These are phyloP conservation scores for Aspergillus sp. DNA, from an alignment of 2,329 filamentous ascomycete species.

Conservation along the genomic window DNA sequence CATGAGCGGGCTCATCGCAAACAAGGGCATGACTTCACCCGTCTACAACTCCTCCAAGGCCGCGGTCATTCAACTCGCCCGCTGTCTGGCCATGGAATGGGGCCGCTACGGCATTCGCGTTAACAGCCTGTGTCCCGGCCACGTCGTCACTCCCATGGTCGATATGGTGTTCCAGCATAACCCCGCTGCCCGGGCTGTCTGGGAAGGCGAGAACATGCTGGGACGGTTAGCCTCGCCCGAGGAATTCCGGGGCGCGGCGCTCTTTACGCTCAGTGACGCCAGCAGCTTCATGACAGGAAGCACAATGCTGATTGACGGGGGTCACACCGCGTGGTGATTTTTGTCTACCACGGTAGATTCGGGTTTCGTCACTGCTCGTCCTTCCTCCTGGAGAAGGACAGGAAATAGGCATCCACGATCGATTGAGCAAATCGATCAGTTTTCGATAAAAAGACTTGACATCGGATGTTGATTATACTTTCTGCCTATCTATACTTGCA, in stretches of 20 bases:
- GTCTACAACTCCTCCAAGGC: constrained; percentile 50
- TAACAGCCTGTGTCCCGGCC: constrained; percentile 47
- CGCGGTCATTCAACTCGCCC: constrained; percentile 45
- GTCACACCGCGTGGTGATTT: constrained; percentile 47
- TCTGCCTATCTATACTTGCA: no score
- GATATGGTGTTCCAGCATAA: constrained; percentile 66
- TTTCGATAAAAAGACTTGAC: no score
- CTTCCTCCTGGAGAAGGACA: no score
- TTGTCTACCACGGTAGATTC: neutral
- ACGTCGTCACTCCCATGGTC: constrained; percentile 64
- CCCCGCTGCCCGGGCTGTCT: constrained; percentile 49
- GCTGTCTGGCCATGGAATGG: constrained; percentile 48
- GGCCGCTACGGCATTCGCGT: constrained; percentile 45
- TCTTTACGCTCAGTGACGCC: constrained; percentile 59
- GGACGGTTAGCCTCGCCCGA: constrained; percentile 48
- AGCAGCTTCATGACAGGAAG: constrained; percentile 64
- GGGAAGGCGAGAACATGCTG: constrained; percentile 45
- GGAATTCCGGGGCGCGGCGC: constrained; percentile 57
- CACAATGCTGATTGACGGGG: constrained; percentile 63
- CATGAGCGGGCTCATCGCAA: constrained; percentile 45
- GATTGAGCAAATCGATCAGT: no score
- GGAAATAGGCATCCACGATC: no score
- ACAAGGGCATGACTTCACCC: constrained; percentile 38
- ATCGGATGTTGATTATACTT: no score
- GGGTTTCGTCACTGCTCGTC: no score